Evolutionary conservation across 495 filamentous ascomycete genomes (phyloP).

Genomic region (Chaetomium fimeti): DNA sequence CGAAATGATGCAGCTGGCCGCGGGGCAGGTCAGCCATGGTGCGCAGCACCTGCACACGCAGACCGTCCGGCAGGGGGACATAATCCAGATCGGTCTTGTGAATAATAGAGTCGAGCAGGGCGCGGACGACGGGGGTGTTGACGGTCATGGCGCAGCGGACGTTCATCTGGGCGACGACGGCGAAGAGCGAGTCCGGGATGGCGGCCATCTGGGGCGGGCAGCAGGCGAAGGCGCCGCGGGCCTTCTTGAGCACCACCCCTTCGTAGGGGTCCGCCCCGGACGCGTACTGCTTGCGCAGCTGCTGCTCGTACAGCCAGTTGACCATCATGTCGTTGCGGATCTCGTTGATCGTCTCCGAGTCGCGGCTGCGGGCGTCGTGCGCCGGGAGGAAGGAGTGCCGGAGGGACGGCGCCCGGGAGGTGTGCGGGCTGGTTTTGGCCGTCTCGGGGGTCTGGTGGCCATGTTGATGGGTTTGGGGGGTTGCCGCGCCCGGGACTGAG

Average conservation of each 20-base stretch:
- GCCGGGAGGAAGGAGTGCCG: constrained; percentile 46
- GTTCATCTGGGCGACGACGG: constrained; percentile 58
- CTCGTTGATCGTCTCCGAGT: constrained; percentile 45
- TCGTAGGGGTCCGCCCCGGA: constrained; percentile 55
- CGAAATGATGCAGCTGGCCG: constrained; percentile 71
- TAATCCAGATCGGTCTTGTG: constrained; percentile 69
- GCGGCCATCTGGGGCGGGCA: constrained; percentile 60
- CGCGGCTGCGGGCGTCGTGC: constrained; percentile 47
- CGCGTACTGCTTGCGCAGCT: constrained; percentile 60
- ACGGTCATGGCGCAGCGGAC: constrained; percentile 74
- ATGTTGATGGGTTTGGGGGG: neutral
- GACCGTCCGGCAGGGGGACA: constrained; percentile 69
- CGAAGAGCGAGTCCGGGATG: constrained; percentile 59
- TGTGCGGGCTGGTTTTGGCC: constrained; percentile 20
- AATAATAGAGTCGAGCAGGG: constrained; percentile 53
- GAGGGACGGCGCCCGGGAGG: constrained; percentile 19
- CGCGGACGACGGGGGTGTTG: constrained; percentile 45
- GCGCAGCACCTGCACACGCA: constrained; percentile 69
- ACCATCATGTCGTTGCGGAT: constrained; percentile 75
- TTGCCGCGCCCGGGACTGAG: constrained; percentile 17
- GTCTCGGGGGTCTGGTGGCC: constrained; percentile 9
- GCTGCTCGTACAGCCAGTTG: constrained; percentile 76
- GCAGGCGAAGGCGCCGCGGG: constrained; percentile 62
- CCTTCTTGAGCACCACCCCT: constrained; percentile 68
- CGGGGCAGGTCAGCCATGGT: constrained; percentile 64